These are phyloP conservation scores for Takakia lepidozioides DNA, from an alignment of 225 moss, liverwort and hornwort genomes.

Conservation along the genomic window DNA sequence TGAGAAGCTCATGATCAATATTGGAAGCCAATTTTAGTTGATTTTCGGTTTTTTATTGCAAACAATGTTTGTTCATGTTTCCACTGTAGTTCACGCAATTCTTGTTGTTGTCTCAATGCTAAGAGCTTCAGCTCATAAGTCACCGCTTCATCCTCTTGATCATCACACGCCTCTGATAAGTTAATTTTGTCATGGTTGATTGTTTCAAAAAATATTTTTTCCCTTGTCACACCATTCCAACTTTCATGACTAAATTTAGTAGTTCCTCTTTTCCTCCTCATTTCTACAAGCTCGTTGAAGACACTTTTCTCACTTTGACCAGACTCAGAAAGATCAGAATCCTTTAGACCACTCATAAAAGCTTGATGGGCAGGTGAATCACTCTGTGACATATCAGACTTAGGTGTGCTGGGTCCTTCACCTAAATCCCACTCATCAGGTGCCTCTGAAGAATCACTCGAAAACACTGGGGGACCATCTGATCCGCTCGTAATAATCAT, in stretches of 20 bases:
- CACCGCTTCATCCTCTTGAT: slow-evolving; percentile 4
- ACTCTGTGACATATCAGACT: slow-evolving; percentile 10
- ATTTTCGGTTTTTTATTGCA: slow-evolving; percentile 12
- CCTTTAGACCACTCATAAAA: slow-evolving; percentile 3
- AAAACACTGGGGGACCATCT: slow-evolving; percentile 4
- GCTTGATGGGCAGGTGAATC: slow-evolving; percentile 6
- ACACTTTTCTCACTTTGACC: slow-evolving; percentile 2
- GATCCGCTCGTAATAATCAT: no score
- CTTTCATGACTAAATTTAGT: slow-evolving; percentile 11
- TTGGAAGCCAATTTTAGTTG: not conserved
- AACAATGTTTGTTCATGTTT: slow-evolving; percentile 15
- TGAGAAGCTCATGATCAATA: not conserved
- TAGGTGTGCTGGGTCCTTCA: slow-evolving; percentile 1
- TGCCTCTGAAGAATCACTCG: slow-evolving; percentile 12
- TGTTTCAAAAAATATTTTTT: slow-evolving; percentile 10
- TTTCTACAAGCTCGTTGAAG: slow-evolving; percentile 23
- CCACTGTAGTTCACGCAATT: slow-evolving; percentile 21
- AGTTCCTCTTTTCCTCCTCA: slow-evolving; percentile 10
- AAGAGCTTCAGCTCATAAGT: slow-evolving; percentile 12
- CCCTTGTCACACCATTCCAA: slow-evolving; percentile 14
- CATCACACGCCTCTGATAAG: slow-evolving; percentile 6
- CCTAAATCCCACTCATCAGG: not conserved
- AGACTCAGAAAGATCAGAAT: not conserved
- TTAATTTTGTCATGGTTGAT: slow-evolving; percentile 5
- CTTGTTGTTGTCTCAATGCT: slow-evolving; percentile 13